phyloP scores from a whole-genome alignment of 2,329 filamentous ascomycete species.

The Tolypocladium ovalisporum region DNA sequence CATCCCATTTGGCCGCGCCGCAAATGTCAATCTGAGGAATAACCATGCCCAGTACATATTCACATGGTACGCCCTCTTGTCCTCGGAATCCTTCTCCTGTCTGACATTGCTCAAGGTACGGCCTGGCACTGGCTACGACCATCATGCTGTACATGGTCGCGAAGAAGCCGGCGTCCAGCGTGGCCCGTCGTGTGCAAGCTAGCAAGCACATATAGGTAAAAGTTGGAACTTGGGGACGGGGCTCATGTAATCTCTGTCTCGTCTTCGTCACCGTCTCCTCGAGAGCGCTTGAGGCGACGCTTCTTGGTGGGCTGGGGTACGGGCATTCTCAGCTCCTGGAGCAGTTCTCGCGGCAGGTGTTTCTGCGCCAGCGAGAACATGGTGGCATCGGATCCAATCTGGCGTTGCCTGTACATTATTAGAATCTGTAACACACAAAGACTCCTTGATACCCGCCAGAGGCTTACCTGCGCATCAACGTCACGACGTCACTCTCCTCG shows the following conservation, averaged over 20 bases:
- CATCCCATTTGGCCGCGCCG: constrained; percentile 76
- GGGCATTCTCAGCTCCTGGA: constrained; percentile 72
- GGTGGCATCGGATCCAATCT: constrained; percentile 59
- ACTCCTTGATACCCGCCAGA: constrained; percentile 10
- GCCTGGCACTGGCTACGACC: constrained; percentile 70
- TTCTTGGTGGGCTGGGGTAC: constrained; percentile 40
- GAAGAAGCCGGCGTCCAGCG: constrained; percentile 69
- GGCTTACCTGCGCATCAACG: constrained; percentile 71
- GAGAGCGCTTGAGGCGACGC: constrained; percentile 22
- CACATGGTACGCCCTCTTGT: constrained; percentile 63
- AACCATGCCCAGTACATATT: constrained; percentile 98
- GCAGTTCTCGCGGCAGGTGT: constrained; percentile 68
- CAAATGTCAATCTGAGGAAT: constrained; percentile 89
- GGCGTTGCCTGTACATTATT: constrained; percentile 56
- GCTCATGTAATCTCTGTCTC: constrained; percentile 17
- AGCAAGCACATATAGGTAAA: constrained; percentile 59
- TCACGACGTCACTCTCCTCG: constrained; percentile 72
- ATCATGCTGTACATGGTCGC: constrained; percentile 97
- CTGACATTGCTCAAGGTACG: constrained; percentile 53
- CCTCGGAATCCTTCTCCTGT: not conserved
- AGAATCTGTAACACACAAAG: constrained; percentile 11
- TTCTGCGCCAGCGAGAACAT: constrained; percentile 78
- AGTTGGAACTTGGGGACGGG: not conserved
- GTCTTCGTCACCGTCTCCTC: constrained; percentile 21
- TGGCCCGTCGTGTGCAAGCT: constrained; percentile 62